Evolutionary conservation across 192 early-diverging fungal genomes (phyloP).

Genomic region (Oehlia diaphana): DNA sequence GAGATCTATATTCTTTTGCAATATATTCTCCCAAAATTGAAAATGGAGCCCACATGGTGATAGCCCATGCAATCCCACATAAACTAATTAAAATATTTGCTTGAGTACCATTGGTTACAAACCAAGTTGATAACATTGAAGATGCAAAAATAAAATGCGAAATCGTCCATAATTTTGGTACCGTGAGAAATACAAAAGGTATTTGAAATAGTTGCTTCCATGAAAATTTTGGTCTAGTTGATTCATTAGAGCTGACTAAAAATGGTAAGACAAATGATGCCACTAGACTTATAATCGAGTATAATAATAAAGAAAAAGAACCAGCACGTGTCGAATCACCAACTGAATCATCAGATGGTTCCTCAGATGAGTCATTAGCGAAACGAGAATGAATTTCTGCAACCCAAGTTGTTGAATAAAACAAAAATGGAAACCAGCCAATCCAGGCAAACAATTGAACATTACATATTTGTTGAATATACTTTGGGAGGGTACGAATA

Average conservation of each 20-base stretch:
- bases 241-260: constrained; percentile 34
- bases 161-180: constrained; percentile 68
- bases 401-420: constrained; percentile 69
- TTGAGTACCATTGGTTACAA: constrained; percentile 47
- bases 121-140: constrained; percentile 69
- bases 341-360: constrained; percentile 12
- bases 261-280: constrained; percentile 51
- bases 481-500: constrained; percentile 65
- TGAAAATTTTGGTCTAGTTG: constrained; percentile 11
- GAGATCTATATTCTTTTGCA: constrained; percentile 41
- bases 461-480: constrained; percentile 77
- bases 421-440: constrained; percentile 95
- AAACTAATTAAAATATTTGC: constrained; percentile 71
- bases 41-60: constrained; percentile 91
- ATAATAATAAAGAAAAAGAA: constrained; percentile 81
- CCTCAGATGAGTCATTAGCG: constrained; percentile 28
- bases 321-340: constrained; percentile 76
- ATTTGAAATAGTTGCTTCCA: constrained; percentile 25
- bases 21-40: constrained; percentile 83
- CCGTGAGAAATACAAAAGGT: constrained; percentile 38
- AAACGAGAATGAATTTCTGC: constrained; percentile 48
- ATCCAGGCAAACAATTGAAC: constrained; percentile 98
- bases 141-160: constrained; percentile 68
- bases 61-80: constrained; percentile 84
- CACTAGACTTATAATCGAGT: constrained; percentile 75